Base-by-base conservation (phyloP, 2,329 filamentous ascomycete species). In the Knoxdaviesia capensis region DNA sequence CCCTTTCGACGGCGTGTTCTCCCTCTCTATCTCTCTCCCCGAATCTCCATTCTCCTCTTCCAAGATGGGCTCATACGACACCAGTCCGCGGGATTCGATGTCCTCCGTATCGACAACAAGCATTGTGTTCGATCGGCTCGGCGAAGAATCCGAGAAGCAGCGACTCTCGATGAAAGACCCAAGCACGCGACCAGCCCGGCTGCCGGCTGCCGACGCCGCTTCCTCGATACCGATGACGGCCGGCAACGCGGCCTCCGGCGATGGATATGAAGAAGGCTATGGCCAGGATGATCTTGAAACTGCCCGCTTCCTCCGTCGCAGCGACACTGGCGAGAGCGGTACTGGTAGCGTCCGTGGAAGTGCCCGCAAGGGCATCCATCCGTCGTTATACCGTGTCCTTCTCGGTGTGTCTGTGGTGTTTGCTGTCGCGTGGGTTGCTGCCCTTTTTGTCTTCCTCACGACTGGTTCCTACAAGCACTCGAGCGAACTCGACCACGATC, bases 51-150 rank as follows among this genome's bases (percentile, higher is more conserved):
- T 20, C 20, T 20, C 20, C 20, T 20, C 20, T 11, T 29, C 37
- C n/a, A 43, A 8, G 28, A 33, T 30, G 6, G 31, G 7, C 10
- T 30, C 41, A 34, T n/a, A 10, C 20, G 6, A 28, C 39, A 38
- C 5, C 20, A 9, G 11, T 74, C 71, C 42, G 10, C 59, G 59
- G 52, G 69, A 69, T 47, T 84, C 82, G 4, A 57, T 72, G 38
- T 83, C 80, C n/a, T 80, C 79, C 36, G 77, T 76, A n/a, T 90
- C 83, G 33, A 88, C 83, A 7, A 86, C 80, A 4, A 88, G 83
- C 51, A 66, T 90, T 9, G 74, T 90, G 42, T 82, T 90, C 54
- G 82, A 90, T 49, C 74, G 79, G 47, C 69, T 88, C 49, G 69
- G 73, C 51, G 77, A 82, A 28, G 54, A 65, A 56, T 53, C 49